A percentile compares a stretch with the other conserved stretches of the same genome.
phyloP scores from a whole-genome alignment of 805 yeast species.

The Saccharomycopsis sp. region DNA sequence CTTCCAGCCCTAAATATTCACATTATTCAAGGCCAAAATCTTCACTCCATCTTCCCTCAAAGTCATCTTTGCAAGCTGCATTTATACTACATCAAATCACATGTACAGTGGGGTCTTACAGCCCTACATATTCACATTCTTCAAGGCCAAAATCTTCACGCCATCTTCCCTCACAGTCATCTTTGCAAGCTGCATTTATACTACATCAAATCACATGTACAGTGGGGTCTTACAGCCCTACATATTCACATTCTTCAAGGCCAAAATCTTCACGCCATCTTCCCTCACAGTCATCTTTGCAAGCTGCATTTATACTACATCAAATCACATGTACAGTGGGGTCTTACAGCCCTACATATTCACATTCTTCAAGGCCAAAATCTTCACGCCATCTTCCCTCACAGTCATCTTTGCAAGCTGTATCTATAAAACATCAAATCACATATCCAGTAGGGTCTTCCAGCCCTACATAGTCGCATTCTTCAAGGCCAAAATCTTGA shows the following conservation, averaged over 20 bases:
- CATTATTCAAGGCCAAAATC: constrained; percentile 12
- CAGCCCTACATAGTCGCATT: too few species aligned
- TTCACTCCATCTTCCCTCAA: constrained; percentile 30
- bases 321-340: too few species aligned
- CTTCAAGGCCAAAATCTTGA: constrained; percentile 16
- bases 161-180: constrained; percentile 37
- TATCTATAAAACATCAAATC: too few species aligned
- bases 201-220: too few species aligned
- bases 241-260: constrained; percentile 7
- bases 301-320: constrained; percentile 46
- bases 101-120: too few species aligned
- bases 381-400: constrained; percentile 30
- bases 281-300: constrained; percentile 37
- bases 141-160: constrained; percentile 15
- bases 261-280: constrained; percentile 31
- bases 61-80: constrained; percentile 47
- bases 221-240: too few species aligned
- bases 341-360: too few species aligned
- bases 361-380: constrained; percentile 12
- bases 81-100: too few species aligned
- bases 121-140: neutral
- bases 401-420: constrained; percentile 45
- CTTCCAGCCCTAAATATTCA: too few species aligned
- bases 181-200: constrained; percentile 49
- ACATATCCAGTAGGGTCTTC: too few species aligned